Base-by-base conservation (phyloP, 805 yeast genomes). In the Metschnikowia gelsemii region DNA sequence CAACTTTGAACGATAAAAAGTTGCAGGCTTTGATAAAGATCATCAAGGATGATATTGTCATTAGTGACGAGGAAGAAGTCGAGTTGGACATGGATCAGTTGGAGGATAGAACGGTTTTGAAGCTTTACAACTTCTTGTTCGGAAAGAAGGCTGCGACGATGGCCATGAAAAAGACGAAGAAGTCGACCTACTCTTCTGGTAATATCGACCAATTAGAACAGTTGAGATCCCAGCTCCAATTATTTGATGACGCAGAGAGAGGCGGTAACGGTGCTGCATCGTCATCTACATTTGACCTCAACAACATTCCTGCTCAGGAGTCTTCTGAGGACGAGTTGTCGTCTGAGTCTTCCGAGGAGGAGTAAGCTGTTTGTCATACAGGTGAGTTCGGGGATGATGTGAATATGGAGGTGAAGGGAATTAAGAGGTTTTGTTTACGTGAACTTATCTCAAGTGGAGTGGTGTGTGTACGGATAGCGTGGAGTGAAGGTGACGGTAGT, bases 1-100 rank as follows among this genome's bases (percentile, higher is more conserved):
- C 83, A 38, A 81, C 80, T 45, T 66, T 82, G 49, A 78, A 88
- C 32, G 95, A 89, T 51, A 80, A 83, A 63, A 87, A 87, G 67
- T 70, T 91, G 54, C 86, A 83, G 53, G 84, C 85, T 45, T 95
- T 89, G 24, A 76, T 91, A 47, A 79, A 84, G 38, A 88, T 93
- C 48, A 88, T 93, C 51, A 84, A 84, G 57, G 93, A 86, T 61
- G 80, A 76, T 54, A 60, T 70, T 38, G 71, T 67, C 42, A 60
- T 67, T 37, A 58, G 63, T 35, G 91, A 88, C 55, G 98, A 91
- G 43, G 98, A 93, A 47, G 73, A 68, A 69, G 93, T 93, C 47
- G 99, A 93, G 70, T 75, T 93, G 46, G 99, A 93, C 64, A 85
- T 93, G 82, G 97, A 93, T 61, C 84, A 84, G 64, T 75, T 93